Evolutionary conservation across 768 basidiomycete species (phyloP), one percentile per base, ranked within the genome.

Genomic region (Psilocybe tampanensis): DNA sequence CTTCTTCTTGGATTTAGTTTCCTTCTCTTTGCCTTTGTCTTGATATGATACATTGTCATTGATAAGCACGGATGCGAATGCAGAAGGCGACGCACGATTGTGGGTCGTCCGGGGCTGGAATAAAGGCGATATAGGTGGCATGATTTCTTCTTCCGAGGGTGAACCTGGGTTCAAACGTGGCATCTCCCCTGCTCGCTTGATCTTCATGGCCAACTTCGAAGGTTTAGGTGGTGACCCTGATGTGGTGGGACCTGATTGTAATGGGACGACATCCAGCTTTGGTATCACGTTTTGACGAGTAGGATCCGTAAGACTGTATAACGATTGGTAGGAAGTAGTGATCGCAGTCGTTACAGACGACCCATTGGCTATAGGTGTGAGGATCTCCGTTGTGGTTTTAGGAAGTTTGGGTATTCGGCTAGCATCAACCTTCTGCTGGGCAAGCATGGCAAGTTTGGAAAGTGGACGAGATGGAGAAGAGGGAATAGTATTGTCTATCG

Each of bases 341-440:
- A 92, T 92, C 1, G 90, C 90, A 15, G 90, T 91, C 0, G 90
- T 92, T 12, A 85, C 90, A n/a, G 89, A 86, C 2, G 88, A 74
- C 0, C 90, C 89, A 65, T 92, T 92, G n/a, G 88, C 88, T 44
- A 88, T 90, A 1, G 91, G 90, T 15, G 83, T 88, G 11, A 91
- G 72, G 66, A 86, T 89, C 66, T 91, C 85, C 6, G 90, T 92
- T 42, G 71, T 74, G 36, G 76, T 72, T 56, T 77, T 79, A 2
- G 76, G 76, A 26, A 76, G 66, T 52, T 75, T 76, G 33, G 85
- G 83, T 2, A 83, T 83, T 44, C 74, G 72, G 41, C 62, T 73
- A 18, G 73, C 68, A 53, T 73, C 72, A 18, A 73, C 70, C 59
- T 81, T 84, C 22, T 79, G 81, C 65, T 88, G 87, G 8, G 92